Percentiles rank a stretch among this genome's conserved stretches.
These are phyloP conservation scores for Casuarina cunninghamiana DNA, from an alignment of 306 rosid genomes.

Conservation along the genomic window DNA sequence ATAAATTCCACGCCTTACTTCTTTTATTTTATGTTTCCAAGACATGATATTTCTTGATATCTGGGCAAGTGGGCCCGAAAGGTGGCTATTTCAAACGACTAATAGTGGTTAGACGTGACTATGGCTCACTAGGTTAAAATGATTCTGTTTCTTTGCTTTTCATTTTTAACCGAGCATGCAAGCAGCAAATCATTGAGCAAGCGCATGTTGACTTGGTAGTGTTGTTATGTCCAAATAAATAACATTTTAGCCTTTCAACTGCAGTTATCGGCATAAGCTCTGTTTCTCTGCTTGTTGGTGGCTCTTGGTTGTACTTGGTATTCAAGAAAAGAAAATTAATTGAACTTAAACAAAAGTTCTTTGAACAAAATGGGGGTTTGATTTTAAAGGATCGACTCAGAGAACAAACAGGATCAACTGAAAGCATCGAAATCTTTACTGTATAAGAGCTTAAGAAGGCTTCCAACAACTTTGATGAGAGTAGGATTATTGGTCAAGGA, in stretches of 20 bases:
- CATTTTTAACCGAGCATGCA: too few species aligned
- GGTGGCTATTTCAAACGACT: too few species aligned
- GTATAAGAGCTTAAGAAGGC: slow-evolving; percentile 17
- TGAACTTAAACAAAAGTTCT: background rate
- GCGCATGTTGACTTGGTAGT: too few species aligned
- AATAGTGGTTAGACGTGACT: too few species aligned
- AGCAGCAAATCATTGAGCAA: too few species aligned
- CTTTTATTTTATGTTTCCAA: too few species aligned
- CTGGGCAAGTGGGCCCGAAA: too few species aligned
- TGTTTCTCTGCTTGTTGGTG: background rate
- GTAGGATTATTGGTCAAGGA: slow-evolving; percentile 20
- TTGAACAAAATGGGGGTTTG: slow-evolving; percentile 12
- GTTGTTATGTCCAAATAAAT: too few species aligned
- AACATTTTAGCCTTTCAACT: background rate
- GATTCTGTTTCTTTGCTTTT: too few species aligned
- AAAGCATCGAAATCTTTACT: background rate
- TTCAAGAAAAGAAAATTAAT: background rate
- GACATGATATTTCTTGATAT: too few species aligned
- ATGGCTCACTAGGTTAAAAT: too few species aligned
- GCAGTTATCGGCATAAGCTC: background rate
- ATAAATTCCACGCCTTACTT: too few species aligned
- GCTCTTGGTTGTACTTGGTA: background rate
- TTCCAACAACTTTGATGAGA: slow-evolving; percentile 14
- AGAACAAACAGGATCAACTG: background rate
- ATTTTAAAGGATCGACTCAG: background rate